phyloP scores from a whole-genome alignment of 169 alveolate genomes.

The Eimeria maxima region DNA sequence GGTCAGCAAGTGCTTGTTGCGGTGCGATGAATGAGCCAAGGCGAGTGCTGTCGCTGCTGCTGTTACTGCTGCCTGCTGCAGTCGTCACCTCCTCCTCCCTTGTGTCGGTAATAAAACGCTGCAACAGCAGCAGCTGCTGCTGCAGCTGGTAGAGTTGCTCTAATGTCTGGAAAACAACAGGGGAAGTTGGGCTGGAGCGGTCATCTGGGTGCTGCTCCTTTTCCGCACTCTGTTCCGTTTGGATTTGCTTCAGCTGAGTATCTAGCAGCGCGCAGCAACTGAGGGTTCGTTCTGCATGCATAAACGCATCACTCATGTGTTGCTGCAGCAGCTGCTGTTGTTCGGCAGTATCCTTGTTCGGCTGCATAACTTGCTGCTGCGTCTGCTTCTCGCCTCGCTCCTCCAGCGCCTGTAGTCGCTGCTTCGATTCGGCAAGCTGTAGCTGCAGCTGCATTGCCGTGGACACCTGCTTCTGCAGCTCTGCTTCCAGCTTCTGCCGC shows the following conservation, averaged over 20 bases:
- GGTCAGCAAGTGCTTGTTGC: not conserved
- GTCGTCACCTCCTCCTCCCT: not conserved
- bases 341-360: not conserved
- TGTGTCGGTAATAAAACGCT: not conserved
- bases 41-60: slow-evolving; percentile 1
- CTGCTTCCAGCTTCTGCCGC: slow-evolving; percentile 34
- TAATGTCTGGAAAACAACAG: not conserved
- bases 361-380: not conserved
- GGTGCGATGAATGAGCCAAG: not conserved
- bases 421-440: slow-evolving; percentile 46
- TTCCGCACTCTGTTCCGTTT: not conserved
- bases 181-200: not conserved
- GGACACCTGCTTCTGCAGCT: slow-evolving; percentile 46
- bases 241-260: slow-evolving; percentile 23
- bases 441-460: slow-evolving; percentile 41
- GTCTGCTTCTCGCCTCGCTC: not conserved
- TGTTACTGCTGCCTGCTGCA: not conserved
- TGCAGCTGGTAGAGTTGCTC: slow-evolving; percentile 14
- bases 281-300: slow-evolving; percentile 16
- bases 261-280: slow-evolving; percentile 41
- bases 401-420: slow-evolving; percentile 16
- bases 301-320: not conserved
- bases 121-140: slow-evolving; percentile 28
- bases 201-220: not conserved
- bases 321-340: slow-evolving; percentile 39